Evolutionary conservation across 106 monocot genomes (phyloP).

Genomic region (Alisma plantagoaquatica): DNA sequence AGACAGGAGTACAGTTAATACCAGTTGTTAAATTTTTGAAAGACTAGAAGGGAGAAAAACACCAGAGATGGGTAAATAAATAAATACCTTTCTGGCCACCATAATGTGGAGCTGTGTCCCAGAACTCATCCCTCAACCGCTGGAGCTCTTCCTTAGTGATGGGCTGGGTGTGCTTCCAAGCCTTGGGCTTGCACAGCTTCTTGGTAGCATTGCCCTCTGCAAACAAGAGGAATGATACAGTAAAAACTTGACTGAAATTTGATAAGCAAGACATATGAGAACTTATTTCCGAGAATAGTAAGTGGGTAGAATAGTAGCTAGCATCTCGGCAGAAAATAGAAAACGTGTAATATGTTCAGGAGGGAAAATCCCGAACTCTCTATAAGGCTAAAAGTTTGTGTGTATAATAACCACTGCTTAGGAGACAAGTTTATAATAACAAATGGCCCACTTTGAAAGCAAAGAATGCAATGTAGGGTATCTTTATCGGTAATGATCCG

Average conservation of each 20-base stretch:
- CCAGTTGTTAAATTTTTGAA: too few relatives aligned
- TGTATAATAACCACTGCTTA: too few relatives aligned
- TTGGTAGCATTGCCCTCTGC: constrained; percentile 36
- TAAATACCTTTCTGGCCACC: constrained; percentile 68
- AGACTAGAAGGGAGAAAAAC: too few relatives aligned
- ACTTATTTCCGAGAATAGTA: neutral
- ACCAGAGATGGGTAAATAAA: too few relatives aligned
- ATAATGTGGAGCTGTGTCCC: constrained; percentile 86
- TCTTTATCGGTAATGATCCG: too few relatives aligned
- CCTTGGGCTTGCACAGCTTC: constrained; percentile 62
- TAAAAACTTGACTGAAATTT: too few relatives aligned
- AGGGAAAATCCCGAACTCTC: neutral
- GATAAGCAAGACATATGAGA: neutral
- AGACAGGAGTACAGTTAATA: too few relatives aligned
- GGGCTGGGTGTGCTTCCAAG: constrained; percentile 66
- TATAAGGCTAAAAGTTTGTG: too few relatives aligned
- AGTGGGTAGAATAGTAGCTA: constrained; percentile 1
- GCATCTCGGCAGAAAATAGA: neutral
- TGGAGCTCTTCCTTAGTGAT: constrained; percentile 55
- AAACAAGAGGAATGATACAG: neutral
- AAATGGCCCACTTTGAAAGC: too few relatives aligned
- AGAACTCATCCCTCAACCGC: constrained; percentile 76
- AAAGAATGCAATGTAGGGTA: too few relatives aligned
- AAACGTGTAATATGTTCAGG: neutral
- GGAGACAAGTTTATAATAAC: too few relatives aligned